These are phyloP conservation scores for Podospora pseudoanserina DNA, from an alignment of 495 filamentous ascomycete species.

Conservation along the genomic window DNA sequence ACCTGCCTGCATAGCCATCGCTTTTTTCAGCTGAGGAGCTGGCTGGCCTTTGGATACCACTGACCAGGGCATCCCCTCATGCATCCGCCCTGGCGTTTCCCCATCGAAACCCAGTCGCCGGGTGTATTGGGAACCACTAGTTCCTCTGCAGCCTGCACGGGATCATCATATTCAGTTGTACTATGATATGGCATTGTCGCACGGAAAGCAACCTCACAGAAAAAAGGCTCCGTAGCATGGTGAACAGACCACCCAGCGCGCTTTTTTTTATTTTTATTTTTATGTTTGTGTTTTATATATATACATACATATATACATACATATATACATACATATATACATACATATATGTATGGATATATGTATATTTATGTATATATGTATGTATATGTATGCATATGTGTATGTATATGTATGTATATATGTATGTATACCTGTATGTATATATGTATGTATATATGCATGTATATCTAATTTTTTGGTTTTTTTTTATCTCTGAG, in stretches of 20 bases:
- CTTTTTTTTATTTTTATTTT: not conserved
- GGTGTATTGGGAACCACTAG: constrained; percentile 25
- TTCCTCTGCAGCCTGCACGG: constrained; percentile 19
- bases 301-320: too few relatives aligned
- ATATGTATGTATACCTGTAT: too few relatives aligned
- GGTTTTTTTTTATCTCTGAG: not conserved
- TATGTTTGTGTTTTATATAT: not conserved
- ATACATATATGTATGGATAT: too few relatives aligned
- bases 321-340: too few relatives aligned
- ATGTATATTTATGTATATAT: too few relatives aligned
- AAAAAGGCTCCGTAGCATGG: not conserved
- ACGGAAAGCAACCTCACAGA: not conserved
- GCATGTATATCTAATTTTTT: too few relatives aligned
- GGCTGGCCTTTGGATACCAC: not conserved
- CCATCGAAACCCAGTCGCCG: not conserved
- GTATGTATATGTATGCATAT: too few relatives aligned
- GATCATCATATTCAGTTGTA: constrained; percentile 25
- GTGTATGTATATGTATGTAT: too few relatives aligned
- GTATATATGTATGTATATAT: too few relatives aligned
- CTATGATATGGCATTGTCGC: not conserved
- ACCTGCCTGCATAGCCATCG: not conserved
- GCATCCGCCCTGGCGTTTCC: too few relatives aligned
- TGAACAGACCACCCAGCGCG: not conserved
- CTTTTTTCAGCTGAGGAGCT: not conserved
- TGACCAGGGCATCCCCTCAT: not conserved